Evolutionary conservation across 2,329 filamentous ascomycete species (phyloP).

Genomic region (Annulohypoxylon truncatum): DNA sequence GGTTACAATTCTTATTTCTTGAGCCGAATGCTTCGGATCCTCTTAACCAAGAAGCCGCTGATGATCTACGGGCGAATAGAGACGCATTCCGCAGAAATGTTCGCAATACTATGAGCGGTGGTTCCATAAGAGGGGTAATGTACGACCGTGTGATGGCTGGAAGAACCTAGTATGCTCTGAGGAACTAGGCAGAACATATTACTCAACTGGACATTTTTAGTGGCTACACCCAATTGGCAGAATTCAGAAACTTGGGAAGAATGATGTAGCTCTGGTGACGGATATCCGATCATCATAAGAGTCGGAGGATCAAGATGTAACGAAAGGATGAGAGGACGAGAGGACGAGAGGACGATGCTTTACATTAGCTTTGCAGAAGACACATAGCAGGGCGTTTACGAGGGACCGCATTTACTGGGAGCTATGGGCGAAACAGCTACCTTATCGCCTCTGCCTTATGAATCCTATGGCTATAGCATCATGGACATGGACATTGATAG

Average conservation of each 20-base stretch:
- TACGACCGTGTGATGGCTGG: slow-evolving; percentile 85
- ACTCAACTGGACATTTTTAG: neutral
- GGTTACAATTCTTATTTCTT: slow-evolving; percentile 94
- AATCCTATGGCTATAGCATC: neutral
- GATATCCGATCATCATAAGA: neutral
- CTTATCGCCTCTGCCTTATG: slow-evolving; percentile 10
- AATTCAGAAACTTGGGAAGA: neutral
- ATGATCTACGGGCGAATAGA: slow-evolving; percentile 86
- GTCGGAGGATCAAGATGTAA: neutral
- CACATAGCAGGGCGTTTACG: slow-evolving; percentile 36
- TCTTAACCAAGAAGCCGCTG: slow-evolving; percentile 97
- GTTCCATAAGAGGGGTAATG: slow-evolving; percentile 74
- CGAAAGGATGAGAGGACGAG: neutral
- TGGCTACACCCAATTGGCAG: neutral
- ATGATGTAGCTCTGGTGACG: neutral
- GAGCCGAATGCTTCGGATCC: slow-evolving; percentile 97
- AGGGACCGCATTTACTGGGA: slow-evolving; percentile 24
- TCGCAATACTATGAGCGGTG: slow-evolving; percentile 83
- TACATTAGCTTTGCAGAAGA: slow-evolving; percentile 14
- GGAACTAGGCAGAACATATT: neutral
- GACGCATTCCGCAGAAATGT: slow-evolving; percentile 95
- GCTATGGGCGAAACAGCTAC: neutral
- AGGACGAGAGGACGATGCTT: slow-evolving; percentile 1
- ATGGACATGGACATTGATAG: neutral
- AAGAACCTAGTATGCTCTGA: slow-evolving; percentile 3